A percentile compares a stretch with the other conserved stretches of the same genome.
phyloP scores from a whole-genome alignment of 106 monocot genomes.

The Acanthochlamys bracteata region DNA sequence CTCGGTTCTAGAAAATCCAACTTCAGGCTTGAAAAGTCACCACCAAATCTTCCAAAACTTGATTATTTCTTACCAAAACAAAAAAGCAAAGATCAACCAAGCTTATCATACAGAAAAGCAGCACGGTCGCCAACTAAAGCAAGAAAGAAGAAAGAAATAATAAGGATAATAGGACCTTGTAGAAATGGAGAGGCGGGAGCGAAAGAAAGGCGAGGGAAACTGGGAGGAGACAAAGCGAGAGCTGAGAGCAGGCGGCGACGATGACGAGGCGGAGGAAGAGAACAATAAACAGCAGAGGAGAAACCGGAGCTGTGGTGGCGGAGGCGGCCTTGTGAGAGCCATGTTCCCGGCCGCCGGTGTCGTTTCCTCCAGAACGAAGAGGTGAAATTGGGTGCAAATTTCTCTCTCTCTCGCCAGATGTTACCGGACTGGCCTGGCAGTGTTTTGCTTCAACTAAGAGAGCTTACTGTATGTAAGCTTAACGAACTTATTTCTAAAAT shows the following conservation, averaged over 20 bases:
- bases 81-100: background rate
- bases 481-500: too few relatives aligned
- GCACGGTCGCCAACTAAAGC: background rate
- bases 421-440: too few relatives aligned
- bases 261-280: slow-evolving; percentile 25
- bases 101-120: too few relatives aligned
- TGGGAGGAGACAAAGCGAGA: background rate
- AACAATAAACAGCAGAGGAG: slow-evolving; percentile 20
- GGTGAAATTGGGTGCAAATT: too few relatives aligned
- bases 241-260: slow-evolving; percentile 13
- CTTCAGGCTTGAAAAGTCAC: too few relatives aligned
- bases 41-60: too few relatives aligned
- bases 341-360: slow-evolving; percentile 9
- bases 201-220: background rate
- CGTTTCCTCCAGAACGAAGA: background rate
- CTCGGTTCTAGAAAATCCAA: too few relatives aligned
- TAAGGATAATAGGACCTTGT: slow-evolving; percentile 21
- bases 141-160: background rate
- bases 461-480: too few relatives aligned
- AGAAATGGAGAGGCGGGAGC: slow-evolving; percentile 12
- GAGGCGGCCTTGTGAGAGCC: slow-evolving; percentile 26
- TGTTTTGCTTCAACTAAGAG: too few relatives aligned
- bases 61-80: too few relatives aligned
- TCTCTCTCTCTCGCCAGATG: too few relatives aligned
- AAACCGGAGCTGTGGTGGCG: slow-evolving; percentile 23